Evolutionary conservation across 768 basidiomycete genomes (phyloP).

Genomic region (Xerocomellus amylosporus): DNA sequence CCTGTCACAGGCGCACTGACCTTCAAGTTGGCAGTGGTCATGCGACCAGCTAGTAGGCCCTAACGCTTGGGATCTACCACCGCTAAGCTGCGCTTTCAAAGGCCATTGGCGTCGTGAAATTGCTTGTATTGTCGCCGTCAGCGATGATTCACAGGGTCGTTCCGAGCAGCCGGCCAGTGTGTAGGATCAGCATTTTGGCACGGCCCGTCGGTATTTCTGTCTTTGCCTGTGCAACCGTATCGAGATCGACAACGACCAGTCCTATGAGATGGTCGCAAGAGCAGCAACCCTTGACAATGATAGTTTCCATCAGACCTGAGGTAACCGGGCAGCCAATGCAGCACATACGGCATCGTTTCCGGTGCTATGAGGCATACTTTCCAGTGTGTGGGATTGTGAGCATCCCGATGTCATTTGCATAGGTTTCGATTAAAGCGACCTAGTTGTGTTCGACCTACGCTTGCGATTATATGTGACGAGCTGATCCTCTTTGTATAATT

Average conservation of each 20-base stretch:
- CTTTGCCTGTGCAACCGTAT: neutral
- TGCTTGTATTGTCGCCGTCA: neutral
- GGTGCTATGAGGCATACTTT: neutral
- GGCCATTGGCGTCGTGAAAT: neutral
- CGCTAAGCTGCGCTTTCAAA: neutral
- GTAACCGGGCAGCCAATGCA: neutral
- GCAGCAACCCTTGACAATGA: neutral
- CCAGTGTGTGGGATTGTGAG: neutral
- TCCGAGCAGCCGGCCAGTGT: neutral
- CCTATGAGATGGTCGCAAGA: neutral
- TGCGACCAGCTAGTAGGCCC: neutral
- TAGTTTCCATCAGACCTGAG: neutral
- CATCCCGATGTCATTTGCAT: neutral
- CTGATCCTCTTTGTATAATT: neutral
- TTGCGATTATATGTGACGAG: neutral
- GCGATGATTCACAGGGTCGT: neutral
- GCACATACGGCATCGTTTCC: neutral
- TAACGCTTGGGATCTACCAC: neutral
- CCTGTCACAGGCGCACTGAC: no score
- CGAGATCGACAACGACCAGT: neutral
- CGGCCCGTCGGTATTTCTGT: neutral
- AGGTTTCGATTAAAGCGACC: neutral
- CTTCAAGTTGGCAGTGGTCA: no score
- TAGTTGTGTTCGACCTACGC: neutral
- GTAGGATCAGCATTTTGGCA: neutral